A percentile compares a stretch with the other conserved stretches of the same genome.
Conservation (phyloP, 768 basidiomycete species). For the Serendipita indica region DNA sequence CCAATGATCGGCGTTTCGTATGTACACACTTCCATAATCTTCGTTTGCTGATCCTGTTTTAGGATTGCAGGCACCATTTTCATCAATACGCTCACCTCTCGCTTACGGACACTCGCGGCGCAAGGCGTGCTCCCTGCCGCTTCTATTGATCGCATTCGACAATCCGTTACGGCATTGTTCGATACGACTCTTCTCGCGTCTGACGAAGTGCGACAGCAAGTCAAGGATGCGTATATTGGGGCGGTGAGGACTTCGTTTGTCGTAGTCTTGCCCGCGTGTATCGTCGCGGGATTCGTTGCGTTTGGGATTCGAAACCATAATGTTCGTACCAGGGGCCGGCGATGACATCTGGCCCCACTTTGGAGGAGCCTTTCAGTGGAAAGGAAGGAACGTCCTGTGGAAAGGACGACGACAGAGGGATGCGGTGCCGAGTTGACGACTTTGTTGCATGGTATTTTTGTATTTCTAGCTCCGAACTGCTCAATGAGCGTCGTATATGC, state of each 20-base stretch:
- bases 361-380: no score
- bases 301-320: background rate
- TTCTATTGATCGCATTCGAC: background rate
- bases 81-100: background rate
- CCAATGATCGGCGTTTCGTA: background rate
- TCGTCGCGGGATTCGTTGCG: background rate
- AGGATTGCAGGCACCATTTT: background rate
- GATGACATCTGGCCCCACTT: no score
- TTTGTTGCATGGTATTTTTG: no score
- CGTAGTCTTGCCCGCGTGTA: background rate
- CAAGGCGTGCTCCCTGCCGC: background rate
- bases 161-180: background rate
- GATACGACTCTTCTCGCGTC: background rate
- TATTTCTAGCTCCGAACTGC: no score
- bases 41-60: background rate
- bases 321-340: background rate
- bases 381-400: no score
- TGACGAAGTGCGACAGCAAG: background rate
- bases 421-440: no score
- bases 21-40: background rate
- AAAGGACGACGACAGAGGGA: no score
- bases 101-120: background rate
- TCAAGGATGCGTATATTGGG: background rate
- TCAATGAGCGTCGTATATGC: no score
- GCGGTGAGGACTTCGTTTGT: background rate